Evolutionary conservation across 768 basidiomycete genomes (phyloP).

Genomic region (Tubosaeta brunneosetosa): DNA sequence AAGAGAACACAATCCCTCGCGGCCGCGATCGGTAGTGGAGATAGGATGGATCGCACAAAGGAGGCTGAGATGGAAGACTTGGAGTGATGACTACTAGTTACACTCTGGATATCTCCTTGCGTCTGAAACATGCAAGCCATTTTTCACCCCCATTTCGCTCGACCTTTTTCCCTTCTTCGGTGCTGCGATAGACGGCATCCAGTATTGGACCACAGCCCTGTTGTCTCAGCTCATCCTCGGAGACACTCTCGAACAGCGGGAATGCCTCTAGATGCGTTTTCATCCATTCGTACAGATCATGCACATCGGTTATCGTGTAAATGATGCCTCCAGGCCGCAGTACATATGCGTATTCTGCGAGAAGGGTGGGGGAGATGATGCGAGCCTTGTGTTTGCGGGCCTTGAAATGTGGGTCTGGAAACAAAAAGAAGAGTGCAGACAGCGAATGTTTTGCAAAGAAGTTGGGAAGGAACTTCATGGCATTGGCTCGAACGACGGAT

Average conservation of each 20-base stretch:
- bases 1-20: constrained; percentile 59
- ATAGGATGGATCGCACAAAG: constrained; percentile 30
- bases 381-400: constrained; percentile 97
- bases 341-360: constrained; percentile 96
- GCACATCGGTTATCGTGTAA: constrained; percentile 97
- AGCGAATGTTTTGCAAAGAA: constrained; percentile 90
- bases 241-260: constrained; percentile 80
- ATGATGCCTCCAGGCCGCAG: constrained; percentile 91
- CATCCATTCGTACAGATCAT: constrained; percentile 96
- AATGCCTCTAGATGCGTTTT: constrained; percentile 79
- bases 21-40: constrained; percentile 51
- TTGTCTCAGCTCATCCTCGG: constrained; percentile 67
- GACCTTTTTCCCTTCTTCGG: constrained; percentile 97
- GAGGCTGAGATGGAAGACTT: constrained; percentile 38
- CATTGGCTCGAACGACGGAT: constrained; percentile 91
- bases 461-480: constrained; percentile 98
- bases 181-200: constrained; percentile 78
- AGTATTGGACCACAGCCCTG: constrained; percentile 73
- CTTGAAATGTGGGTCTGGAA: constrained; percentile 99
- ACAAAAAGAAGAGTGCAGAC: constrained; percentile 93
- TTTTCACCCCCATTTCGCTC: constrained; percentile 88
- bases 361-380: constrained; percentile 95
- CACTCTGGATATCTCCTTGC: constrained; percentile 37
- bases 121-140: constrained; percentile 86
- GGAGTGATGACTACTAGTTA: background rate